Base-by-base conservation (phyloP, 768 basidiomycete genomes). In the Omphalotus guepiniiformis region DNA sequence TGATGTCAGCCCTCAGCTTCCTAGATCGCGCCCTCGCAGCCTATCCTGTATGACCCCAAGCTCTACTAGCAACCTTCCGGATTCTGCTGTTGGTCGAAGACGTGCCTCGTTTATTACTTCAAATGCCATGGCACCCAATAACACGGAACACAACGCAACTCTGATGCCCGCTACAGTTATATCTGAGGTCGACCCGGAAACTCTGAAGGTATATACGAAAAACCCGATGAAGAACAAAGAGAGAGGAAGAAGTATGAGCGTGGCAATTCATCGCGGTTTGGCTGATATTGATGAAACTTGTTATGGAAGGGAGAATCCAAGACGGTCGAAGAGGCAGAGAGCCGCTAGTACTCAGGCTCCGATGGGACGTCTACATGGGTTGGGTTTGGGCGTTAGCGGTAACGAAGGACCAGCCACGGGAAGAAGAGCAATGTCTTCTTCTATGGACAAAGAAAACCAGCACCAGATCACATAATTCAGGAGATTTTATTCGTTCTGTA, bases 301-400 rank as follows among this genome's bases (percentile, higher is more conserved):
- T 15, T 22, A 26, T 27, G 22, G 21, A 15, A 37, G 25, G 23
- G 28, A 23, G 13, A 12, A 44, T 21, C 42, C 19, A 44, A 29
- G 29, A n/a, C 27, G 42, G 11, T 44, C 42, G 16, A 22, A 37
- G 36, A 50, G 42, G 25, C 42, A 27, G 32, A 44, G 29, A 19
- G 22, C 34, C 12, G 11, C 26, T 16, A 32, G 27, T 19, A 11
- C 29, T 21, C 30, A 37, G 18, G 30, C 30, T 25, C 48, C 16
- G 37, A 6, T 22, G 21, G 50, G 39, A 48, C 16, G 28, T 30
- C 27, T 29, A 12, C 11, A 12, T 16, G 25, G 19, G 2, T 40
- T 40, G 39, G 39, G 5, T 23, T 23, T 15, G 22, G 23, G 23
- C 18, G 21, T 5, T 7, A 27, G 16, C 25, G 39, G 12, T 16